Base-by-base conservation (phyloP, 2,329 filamentous ascomycete genomes). In the Aspergillus uvarum region DNA sequence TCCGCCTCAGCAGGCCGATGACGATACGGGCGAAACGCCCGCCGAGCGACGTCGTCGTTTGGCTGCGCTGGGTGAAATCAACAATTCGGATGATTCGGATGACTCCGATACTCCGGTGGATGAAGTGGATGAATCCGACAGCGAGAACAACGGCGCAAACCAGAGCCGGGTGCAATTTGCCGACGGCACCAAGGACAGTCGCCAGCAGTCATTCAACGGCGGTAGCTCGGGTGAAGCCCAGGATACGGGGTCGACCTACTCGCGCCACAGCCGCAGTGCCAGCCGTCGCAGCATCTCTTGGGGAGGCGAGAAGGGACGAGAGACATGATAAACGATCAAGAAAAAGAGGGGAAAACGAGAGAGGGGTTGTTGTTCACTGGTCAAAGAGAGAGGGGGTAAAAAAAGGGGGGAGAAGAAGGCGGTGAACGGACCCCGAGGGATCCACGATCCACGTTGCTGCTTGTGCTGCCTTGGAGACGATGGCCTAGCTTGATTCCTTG, bases 21-120 rank as follows among this genome's bases (percentile, higher is more conserved):
- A 76, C 14, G 75, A 77, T n/a, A 74, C 74, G 0, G 72, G 71
- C 26, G 77, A 80, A 60, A 81, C 79, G 3, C 77, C 77, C 1
- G 79, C 78, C 8, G 79, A 81, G 63, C 78, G 77, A 44, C 74
- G 77, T 51, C 78, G 79, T 59, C 77, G 79, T 68, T 72, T 80
- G 7, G 79, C 77, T 26, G 79, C 78, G 1, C 64, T 81, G 11
- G 78, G 78, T 48, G 67, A 76, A 51, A 63, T 71, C 35, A 59
- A 68, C 7, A 65, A 69, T 29, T 72, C 69, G 6, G 67, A 70
- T 12, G 70, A 72, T 7, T 73, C 70, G 4, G 73, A 73, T 14
- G 61, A 58, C 4, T 59, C 59, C 8, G 68, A 59, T 51, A 63
- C 58, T 29, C 61, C 49, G 5, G 56, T 58, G 3, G 51, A 64